These are phyloP conservation scores for Tagetes erecta DNA, from an alignment of 129 eudicot genomes.

Conservation along the genomic window DNA sequence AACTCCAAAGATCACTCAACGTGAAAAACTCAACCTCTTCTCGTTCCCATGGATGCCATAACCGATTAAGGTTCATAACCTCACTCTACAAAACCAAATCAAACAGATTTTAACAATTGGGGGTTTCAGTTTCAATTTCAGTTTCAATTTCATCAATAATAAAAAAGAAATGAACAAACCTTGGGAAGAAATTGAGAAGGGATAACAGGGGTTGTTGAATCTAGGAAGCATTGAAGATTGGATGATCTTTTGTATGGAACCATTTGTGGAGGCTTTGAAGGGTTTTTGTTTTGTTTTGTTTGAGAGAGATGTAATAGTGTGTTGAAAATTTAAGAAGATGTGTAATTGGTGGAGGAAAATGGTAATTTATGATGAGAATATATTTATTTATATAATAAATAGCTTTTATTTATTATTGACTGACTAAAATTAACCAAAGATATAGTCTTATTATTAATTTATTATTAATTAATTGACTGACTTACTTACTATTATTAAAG, in stretches of 20 bases:
- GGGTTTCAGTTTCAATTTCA: background rate
- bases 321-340: background rate
- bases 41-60: constrained; percentile 92
- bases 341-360: constrained; percentile 29
- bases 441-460: no score
- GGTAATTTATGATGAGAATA: background rate
- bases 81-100: constrained; percentile 48
- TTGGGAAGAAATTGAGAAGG: constrained; percentile 63
- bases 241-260: constrained; percentile 46
- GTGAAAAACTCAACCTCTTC: constrained; percentile 74
- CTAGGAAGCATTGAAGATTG: constrained; percentile 66
- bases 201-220: constrained; percentile 61
- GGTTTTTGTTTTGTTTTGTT: background rate
- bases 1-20: constrained; percentile 77
- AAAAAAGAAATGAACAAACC: constrained; percentile 38
- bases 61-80: constrained; percentile 60
- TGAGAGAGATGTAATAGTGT: background rate
- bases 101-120: background rate
- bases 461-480: no score
- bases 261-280: constrained; percentile 37
- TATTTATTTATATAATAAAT: background rate
- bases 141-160: background rate
- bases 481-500: no score
- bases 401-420: background rate
- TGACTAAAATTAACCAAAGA: constrained; percentile 12